Percentiles rank a stretch among this genome's conserved stretches.
Evolutionary conservation across 139 green algal genomes (phyloP).

Genomic region (Micromonas pusilla): DNA sequence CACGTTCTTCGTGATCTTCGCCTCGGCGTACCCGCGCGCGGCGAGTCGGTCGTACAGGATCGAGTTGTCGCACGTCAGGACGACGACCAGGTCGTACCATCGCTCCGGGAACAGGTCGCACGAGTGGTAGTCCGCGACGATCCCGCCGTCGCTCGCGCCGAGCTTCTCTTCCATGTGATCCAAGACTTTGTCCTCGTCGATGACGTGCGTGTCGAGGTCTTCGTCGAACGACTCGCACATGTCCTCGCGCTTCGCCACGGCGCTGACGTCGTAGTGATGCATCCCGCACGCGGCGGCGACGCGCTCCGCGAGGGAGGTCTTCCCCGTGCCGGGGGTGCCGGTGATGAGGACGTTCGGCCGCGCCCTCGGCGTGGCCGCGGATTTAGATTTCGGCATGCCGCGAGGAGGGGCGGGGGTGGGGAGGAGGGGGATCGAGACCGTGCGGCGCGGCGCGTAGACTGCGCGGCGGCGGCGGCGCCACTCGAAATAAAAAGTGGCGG

Average conservation of each 20-base stretch:
- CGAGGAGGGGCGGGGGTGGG: no score
- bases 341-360: slow-evolving; percentile 79
- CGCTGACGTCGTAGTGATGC: slow-evolving; percentile 74
- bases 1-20: slow-evolving; percentile 91
- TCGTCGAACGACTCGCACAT: slow-evolving; percentile 71
- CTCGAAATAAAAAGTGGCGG: no score
- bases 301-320: slow-evolving; percentile 70
- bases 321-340: slow-evolving; percentile 92
- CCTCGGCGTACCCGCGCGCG: slow-evolving; percentile 65
- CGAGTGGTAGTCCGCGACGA: slow-evolving; percentile 88
- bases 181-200: slow-evolving; percentile 96
- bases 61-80: slow-evolving; percentile 87
- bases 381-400: not conserved
- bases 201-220: slow-evolving; percentile 66
- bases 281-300: not conserved
- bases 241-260: slow-evolving; percentile 68
- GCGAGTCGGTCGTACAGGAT: slow-evolving; percentile 77
- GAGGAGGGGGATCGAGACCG: no score
- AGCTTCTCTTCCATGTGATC: slow-evolving; percentile 78
- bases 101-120: slow-evolving; percentile 98
- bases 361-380: not conserved
- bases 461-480: no score
- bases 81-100: slow-evolving; percentile 94
- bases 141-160: slow-evolving; percentile 39
- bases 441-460: no score